These are phyloP conservation scores for Acanthamoeba lenticulata DNA, from an alignment of 208 protist genomes.

Conservation along the genomic window DNA sequence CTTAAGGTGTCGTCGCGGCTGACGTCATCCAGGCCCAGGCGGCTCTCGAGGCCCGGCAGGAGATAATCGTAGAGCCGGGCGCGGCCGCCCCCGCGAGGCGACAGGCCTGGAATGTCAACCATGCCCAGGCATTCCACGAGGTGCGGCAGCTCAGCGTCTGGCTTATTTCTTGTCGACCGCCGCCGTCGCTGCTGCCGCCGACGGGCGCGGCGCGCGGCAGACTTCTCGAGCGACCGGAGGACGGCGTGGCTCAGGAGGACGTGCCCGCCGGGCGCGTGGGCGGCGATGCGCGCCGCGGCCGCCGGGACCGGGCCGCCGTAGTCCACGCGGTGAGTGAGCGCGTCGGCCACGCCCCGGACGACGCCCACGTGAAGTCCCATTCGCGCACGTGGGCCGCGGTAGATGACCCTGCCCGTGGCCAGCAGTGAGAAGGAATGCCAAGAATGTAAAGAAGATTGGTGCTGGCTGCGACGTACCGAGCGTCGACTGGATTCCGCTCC, in stretches of 20 bases:
- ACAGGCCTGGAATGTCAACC: not conserved
- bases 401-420: not conserved
- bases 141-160: too few species aligned
- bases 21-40: not conserved
- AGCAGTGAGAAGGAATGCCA: not conserved
- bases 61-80: not conserved
- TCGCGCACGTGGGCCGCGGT: not conserved
- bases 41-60: not conserved
- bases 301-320: not conserved
- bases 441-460: too few species aligned
- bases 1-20: not conserved
- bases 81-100: not conserved
- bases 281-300: not conserved
- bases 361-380: conserved; percentile 25
- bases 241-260: not conserved
- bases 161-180: too few species aligned
- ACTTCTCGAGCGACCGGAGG: not conserved
- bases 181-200: not conserved
- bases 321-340: not conserved
- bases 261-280: not conserved
- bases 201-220: not conserved
- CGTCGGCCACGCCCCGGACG: not conserved
- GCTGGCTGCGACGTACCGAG: not conserved
- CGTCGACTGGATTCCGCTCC: not conserved
- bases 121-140: not conserved